phyloP scores from a whole-genome alignment of 306 rosid species.

The Albizia julibrissin region DNA sequence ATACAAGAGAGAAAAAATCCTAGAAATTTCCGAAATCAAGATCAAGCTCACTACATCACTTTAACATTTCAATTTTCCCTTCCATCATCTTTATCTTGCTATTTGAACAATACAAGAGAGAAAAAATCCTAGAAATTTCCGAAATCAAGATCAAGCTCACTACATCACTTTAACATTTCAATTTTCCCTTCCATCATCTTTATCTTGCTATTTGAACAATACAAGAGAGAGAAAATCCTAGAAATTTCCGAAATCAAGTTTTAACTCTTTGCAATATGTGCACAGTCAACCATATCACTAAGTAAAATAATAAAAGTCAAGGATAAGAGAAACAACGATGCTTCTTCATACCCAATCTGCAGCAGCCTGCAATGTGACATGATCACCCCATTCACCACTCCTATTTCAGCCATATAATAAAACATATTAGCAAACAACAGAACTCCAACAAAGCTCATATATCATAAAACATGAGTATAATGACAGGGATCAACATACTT shows the following conservation, averaged over 20 bases:
- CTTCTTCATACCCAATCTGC: slow-evolving; percentile 82
- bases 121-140: not conserved
- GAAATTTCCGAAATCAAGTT: not conserved
- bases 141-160: not conserved
- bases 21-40: too few relatives aligned
- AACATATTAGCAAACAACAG: slow-evolving; percentile 31
- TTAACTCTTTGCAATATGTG: slow-evolving; percentile 3
- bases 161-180: not conserved
- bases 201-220: not conserved
- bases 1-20: not conserved
- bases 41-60: not conserved
- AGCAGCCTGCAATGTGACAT: slow-evolving; percentile 97
- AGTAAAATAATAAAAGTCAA: slow-evolving; percentile 27
- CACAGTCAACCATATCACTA: not conserved
- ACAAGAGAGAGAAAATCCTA: not conserved
- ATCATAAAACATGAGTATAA: not conserved
- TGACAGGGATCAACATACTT: slow-evolving; percentile 49
- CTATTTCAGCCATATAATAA: slow-evolving; percentile 53
- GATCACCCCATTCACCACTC: slow-evolving; percentile 99
- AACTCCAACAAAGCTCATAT: slow-evolving; percentile 16
- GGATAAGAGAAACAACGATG: slow-evolving; percentile 1
- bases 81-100: not conserved
- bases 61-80: not conserved
- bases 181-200: not conserved
- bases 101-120: not conserved